Conservation (phyloP, 495 filamentous ascomycete species). For the Neurospora cerealis region DNA sequence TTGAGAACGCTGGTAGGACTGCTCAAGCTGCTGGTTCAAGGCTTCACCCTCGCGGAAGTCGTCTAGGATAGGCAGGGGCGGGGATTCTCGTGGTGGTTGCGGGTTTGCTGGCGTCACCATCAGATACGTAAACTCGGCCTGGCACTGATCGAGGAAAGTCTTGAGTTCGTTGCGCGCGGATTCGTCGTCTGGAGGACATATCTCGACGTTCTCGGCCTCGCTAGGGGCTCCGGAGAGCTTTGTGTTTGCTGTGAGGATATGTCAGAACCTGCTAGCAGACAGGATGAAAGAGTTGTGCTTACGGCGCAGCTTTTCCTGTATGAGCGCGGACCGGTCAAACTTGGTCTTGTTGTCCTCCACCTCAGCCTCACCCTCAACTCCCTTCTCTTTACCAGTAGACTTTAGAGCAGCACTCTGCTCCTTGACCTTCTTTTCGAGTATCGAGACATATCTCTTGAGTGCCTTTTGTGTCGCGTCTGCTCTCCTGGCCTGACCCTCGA, state of each 20-base stretch:
- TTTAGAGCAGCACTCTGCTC: conserved; percentile 46
- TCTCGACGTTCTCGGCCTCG: conserved; percentile 12
- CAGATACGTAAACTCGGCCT: conserved; percentile 54
- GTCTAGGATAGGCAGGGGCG: conserved; percentile 38
- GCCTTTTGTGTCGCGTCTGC: conserved; percentile 80
- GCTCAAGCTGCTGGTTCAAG: conserved; percentile 29
- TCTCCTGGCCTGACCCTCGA: conserved; percentile 81
- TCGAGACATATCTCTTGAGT: conserved; percentile 75
- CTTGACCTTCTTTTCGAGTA: conserved; percentile 84
- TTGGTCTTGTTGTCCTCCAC: conserved; percentile 24
- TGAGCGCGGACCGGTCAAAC: conserved; percentile 32
- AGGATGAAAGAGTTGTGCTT: neutral
- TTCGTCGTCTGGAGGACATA: conserved; percentile 38
- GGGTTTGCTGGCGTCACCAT: conserved; percentile 55
- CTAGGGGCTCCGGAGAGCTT: conserved; percentile 4
- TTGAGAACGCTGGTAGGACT: conserved; percentile 21
- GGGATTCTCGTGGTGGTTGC: conserved; percentile 45
- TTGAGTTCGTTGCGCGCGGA: conserved; percentile 46
- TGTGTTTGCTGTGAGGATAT: neutral
- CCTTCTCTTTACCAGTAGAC: conserved; percentile 12
- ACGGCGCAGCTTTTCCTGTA: conserved; percentile 40
- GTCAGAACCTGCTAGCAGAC: neutral
- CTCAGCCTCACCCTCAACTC: conserved; percentile 11
- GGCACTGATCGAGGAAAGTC: conserved; percentile 52
- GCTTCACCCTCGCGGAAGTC: conserved; percentile 37